phyloP scores from a whole-genome alignment of 164 flowering plant species.

The Stephania yunnanensis region DNA sequence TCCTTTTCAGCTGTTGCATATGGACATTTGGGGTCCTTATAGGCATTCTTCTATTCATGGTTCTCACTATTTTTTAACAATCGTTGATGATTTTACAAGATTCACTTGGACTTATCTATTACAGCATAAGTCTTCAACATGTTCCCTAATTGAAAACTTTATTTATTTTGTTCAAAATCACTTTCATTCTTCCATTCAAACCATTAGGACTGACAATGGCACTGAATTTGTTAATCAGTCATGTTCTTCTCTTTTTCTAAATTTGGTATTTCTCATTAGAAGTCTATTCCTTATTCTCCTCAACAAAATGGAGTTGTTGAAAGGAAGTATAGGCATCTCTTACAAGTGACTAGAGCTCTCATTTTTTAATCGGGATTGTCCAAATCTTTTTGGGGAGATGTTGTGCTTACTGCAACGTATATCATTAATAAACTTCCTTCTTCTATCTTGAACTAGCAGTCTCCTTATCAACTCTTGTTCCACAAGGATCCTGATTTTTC shows the following conservation, averaged over 20 bases:
- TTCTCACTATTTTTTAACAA: too few species aligned
- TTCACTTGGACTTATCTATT: conserved; percentile 1
- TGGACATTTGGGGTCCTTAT: too few species aligned
- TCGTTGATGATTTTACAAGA: too few species aligned
- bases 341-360: too few species aligned
- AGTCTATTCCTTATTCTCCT: not conserved
- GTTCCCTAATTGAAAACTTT: not conserved
- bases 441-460: not conserved
- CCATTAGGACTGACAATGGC: not conserved
- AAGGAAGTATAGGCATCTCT: too few species aligned
- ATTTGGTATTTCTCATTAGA: not conserved
- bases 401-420: too few species aligned
- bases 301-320: conserved; percentile 8
- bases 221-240: too few species aligned
- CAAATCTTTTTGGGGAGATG: too few species aligned
- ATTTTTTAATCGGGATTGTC: too few species aligned
- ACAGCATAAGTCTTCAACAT: not conserved
- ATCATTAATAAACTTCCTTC: not conserved
- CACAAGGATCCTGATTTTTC: not conserved
- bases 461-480: not conserved
- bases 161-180: not conserved
- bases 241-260: not conserved
- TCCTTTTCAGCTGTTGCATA: too few species aligned
- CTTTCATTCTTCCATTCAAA: not conserved
- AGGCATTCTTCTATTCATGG: too few species aligned